Evolutionary conservation across 1,284 basidiomycete species (phyloP).

Genomic region (Calocybe gambosa): DNA sequence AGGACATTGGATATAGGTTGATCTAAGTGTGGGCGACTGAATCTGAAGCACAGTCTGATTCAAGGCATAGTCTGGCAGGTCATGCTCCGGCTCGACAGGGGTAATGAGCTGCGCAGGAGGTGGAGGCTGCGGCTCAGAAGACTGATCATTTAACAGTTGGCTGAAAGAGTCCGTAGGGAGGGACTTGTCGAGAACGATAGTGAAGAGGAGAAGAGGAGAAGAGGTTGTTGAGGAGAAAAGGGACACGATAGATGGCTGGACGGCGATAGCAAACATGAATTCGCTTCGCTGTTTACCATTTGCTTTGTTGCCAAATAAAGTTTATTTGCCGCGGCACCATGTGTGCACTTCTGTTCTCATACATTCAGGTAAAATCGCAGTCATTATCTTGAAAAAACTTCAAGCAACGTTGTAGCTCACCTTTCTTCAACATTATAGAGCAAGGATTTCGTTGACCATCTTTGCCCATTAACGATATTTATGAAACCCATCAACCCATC

Average conservation of each 20-base stretch:
- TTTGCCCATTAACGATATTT: no score
- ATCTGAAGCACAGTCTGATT: slow-evolving; percentile 76
- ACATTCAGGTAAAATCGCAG: no score
- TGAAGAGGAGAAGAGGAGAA: slow-evolving; percentile 58
- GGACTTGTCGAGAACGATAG: slow-evolving; percentile 39
- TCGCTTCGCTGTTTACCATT: background rate
- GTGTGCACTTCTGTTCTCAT: no score
- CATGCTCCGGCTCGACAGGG: slow-evolving; percentile 25
- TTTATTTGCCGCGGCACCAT: no score
- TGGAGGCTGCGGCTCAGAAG: slow-evolving; percentile 45
- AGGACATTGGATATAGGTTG: slow-evolving; percentile 67
- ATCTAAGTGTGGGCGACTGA: slow-evolving; percentile 67
- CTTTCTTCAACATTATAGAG: no score
- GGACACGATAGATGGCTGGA: slow-evolving; percentile 65
- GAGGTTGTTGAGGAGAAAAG: slow-evolving; percentile 76
- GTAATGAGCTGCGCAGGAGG: slow-evolving; percentile 40
- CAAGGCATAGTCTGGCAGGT: slow-evolving; percentile 36
- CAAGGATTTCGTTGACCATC: no score
- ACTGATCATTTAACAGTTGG: slow-evolving; percentile 56
- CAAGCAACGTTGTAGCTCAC: no score
- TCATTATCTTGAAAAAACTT: no score
- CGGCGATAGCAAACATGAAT: slow-evolving; percentile 45
- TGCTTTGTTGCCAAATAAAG: no score
- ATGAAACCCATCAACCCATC: no score
- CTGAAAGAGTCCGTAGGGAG: slow-evolving; percentile 62